Evolutionary conservation across 2,329 filamentous ascomycete species (phyloP).

Genomic region (Xylariaceae sp.): DNA sequence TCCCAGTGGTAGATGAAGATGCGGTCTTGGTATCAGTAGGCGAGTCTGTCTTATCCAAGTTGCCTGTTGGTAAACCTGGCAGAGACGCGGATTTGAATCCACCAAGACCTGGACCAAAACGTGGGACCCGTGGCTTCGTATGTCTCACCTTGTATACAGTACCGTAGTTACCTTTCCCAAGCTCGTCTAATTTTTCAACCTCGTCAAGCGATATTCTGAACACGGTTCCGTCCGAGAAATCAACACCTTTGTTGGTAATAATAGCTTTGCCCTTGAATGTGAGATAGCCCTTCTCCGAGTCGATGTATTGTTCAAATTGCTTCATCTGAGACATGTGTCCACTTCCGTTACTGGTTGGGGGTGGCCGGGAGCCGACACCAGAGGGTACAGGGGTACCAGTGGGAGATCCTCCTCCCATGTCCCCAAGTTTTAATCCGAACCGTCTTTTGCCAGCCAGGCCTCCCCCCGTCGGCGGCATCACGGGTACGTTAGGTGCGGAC

Average conservation of each 20-base stretch:
- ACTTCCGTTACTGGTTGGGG: slow-evolving; percentile 39
- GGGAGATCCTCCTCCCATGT: slow-evolving; percentile 45
- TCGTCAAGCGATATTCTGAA: slow-evolving; percentile 94
- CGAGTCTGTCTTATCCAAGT: slow-evolving; percentile 34
- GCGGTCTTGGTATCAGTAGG: slow-evolving; percentile 37
- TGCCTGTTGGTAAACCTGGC: slow-evolving; percentile 39
- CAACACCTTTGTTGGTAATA: slow-evolving; percentile 85
- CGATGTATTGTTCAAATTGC: slow-evolving; percentile 77
- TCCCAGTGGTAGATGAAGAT: slow-evolving; percentile 64
- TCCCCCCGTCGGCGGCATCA: slow-evolving; percentile 30
- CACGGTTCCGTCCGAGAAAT: slow-evolving; percentile 85
- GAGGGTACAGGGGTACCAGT: slow-evolving; percentile 45
- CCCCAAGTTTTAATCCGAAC: slow-evolving; percentile 64
- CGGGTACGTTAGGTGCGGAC: slow-evolving; percentile 55
- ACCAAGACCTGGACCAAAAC: slow-evolving; percentile 62
- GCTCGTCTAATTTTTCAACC: slow-evolving; percentile 87
- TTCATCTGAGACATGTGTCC: slow-evolving; percentile 54
- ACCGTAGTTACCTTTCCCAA: slow-evolving; percentile 97
- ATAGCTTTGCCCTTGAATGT: slow-evolving; percentile 92
- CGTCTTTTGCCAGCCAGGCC: slow-evolving; percentile 66
- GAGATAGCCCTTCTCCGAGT: slow-evolving; percentile 87
- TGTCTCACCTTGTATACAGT: slow-evolving; percentile 97
- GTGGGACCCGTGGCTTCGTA: slow-evolving; percentile 63
- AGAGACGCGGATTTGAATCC: slow-evolving; percentile 48
- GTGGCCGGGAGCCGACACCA: slow-evolving; percentile 41